Evolutionary conservation across 257 asterid genomes (phyloP), one percentile per base, ranked within the genome.

Genomic region (Gentiana macrophylla): DNA sequence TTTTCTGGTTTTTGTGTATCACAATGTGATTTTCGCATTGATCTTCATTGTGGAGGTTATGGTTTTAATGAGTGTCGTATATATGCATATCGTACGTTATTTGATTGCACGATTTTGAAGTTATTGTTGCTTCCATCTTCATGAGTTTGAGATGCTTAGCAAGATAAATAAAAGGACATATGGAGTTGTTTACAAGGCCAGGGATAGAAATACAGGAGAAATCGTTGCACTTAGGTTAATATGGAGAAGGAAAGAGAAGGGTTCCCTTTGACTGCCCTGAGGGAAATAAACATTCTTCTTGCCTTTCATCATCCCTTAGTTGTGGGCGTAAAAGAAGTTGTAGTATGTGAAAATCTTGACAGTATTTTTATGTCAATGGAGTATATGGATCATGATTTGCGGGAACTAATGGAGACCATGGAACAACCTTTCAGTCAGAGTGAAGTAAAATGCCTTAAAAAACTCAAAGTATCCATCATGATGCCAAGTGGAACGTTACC

Each of bases 361-460:
- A 74, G 82, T 74, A 83, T 89, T 62, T 89, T 66, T 73, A 77
- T 88, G 94, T 94, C 79, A 69, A 88, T 88, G 97, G 97, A 88
- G 77, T 88, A 88, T 77, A 85, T 88, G 97, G 97, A 88, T 72
- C 95, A 84, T 67, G 97, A 88, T 70, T 83, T 88, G 52, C 82
- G 79, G 74, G 86, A 69, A 57, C 63, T 88, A 62, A 79, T 88
- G 84, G 91, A 85, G 75, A 70, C 89, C 59, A 89, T 86, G 82
- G 77, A 67, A 63, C 92, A 83, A 52, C 94, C 86, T 2, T 89
- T 74, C 62, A 89, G 81, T 73, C 92, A 83, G 53, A 81, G 92
- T 70, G 95, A 85, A 71, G 97, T 83, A 52, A 86, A 88, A 75
- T 82, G 97, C 64, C 89, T 89, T 55, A 79, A n/a, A n/a, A n/a